Evolutionary conservation across 139 green algal species (phyloP).

Genomic region (Pycnococcus provasolii): DNA sequence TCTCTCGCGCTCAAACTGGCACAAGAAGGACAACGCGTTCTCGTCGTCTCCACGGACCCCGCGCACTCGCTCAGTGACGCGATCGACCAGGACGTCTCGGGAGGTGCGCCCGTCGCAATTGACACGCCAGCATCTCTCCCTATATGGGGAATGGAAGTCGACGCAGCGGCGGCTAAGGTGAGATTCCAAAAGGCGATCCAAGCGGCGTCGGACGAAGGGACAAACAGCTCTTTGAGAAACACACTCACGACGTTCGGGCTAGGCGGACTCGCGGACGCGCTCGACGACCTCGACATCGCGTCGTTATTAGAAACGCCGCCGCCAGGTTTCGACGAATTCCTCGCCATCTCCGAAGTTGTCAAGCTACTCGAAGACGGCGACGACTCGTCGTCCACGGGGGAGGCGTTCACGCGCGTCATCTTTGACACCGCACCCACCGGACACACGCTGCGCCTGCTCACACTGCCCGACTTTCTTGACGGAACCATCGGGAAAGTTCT

Average conservation of each 20-base stretch:
- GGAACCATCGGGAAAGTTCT: slow-evolving; percentile 61
- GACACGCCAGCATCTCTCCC: slow-evolving; percentile 23
- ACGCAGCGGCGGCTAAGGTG: too few species aligned
- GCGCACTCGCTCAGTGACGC: slow-evolving; percentile 94
- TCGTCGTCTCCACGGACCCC: slow-evolving; percentile 95
- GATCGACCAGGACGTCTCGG: slow-evolving; percentile 80
- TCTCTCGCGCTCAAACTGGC: slow-evolving; percentile 85
- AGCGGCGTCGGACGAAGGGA: too few species aligned
- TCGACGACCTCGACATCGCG: slow-evolving; percentile 55
- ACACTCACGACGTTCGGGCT: neutral
- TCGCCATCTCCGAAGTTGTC: slow-evolving; percentile 88
- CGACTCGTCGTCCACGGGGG: slow-evolving; percentile 41
- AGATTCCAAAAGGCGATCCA: too few species aligned
- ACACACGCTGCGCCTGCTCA: slow-evolving; percentile 91
- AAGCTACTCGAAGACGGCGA: slow-evolving; percentile 83
- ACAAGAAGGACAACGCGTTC: slow-evolving; percentile 51
- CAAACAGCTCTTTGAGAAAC: too few species aligned
- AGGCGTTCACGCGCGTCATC: slow-evolving; percentile 84
- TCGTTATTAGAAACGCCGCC: slow-evolving; percentile 94
- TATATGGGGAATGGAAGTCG: too few species aligned
- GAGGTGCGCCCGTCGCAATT: slow-evolving; percentile 72
- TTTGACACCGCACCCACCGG: slow-evolving; percentile 97
- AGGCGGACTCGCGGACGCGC: slow-evolving; percentile 12
- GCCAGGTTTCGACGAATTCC: slow-evolving; percentile 84
- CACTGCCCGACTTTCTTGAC: slow-evolving; percentile 92